phyloP scores from a whole-genome alignment of 495 filamentous ascomycete genomes.

The Geoglossum glabrum region DNA sequence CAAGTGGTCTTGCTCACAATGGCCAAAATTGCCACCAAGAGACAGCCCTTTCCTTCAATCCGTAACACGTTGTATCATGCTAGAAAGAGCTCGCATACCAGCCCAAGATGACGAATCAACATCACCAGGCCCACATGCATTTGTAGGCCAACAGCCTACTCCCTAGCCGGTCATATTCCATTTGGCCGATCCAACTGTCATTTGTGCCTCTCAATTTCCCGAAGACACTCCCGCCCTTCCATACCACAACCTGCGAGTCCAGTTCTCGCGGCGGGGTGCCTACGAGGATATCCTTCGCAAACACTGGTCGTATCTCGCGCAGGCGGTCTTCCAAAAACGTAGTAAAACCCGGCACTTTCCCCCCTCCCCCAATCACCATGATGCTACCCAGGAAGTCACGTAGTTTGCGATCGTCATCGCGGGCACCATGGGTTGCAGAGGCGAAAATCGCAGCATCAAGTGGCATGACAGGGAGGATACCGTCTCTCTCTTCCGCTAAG shows the following conservation, averaged over 20 bases:
- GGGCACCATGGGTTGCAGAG: constrained; percentile 67
- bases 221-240: constrained; percentile 96
- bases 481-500: constrained; percentile 48
- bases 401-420: constrained; percentile 77
- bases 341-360: constrained; percentile 56
- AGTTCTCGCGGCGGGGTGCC: constrained; percentile 75
- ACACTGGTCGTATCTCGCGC: constrained; percentile 43
- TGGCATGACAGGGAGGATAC: constrained; percentile 58
- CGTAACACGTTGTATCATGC: not conserved
- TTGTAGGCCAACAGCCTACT: constrained; percentile 65
- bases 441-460: constrained; percentile 80
- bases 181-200: constrained; percentile 77
- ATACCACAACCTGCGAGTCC: constrained; percentile 83
- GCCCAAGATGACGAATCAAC: not conserved
- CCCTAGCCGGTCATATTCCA: constrained; percentile 79
- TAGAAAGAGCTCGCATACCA: not conserved
- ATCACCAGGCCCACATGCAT: constrained; percentile 21
- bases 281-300: constrained; percentile 68
- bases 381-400: constrained; percentile 82
- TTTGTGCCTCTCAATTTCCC: constrained; percentile 71
- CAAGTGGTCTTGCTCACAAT: not conserved
- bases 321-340: constrained; percentile 64
- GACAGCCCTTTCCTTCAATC: not conserved
- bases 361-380: constrained; percentile 87
- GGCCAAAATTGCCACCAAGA: not conserved